These are phyloP conservation scores for Trifolium dubium DNA, from an alignment of 306 rosid species.

Conservation along the genomic window DNA sequence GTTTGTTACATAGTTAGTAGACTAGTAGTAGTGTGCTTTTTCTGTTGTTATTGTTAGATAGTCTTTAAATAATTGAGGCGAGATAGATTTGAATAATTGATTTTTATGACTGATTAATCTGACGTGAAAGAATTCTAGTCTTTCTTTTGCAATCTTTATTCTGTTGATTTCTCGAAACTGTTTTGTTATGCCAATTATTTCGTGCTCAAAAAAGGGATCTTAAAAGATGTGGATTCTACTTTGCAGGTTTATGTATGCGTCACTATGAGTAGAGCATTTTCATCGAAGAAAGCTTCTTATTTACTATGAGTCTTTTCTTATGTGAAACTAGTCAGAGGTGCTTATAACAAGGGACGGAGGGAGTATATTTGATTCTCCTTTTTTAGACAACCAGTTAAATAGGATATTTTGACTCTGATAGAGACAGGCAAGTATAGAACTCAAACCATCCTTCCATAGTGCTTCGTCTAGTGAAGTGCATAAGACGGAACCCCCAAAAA, in stretches of 20 bases:
- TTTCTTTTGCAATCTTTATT: background rate
- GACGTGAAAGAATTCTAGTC: background rate
- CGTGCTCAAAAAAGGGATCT: background rate
- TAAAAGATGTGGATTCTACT: slow-evolving; percentile 32
- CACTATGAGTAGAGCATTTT: slow-evolving; percentile 58
- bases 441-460: no score
- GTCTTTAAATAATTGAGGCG: background rate
- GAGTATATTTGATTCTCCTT: no score
- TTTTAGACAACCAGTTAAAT: no score
- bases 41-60: background rate
- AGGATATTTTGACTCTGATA: no score
- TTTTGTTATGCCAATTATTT: background rate
- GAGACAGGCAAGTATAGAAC: no score
- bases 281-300: slow-evolving; percentile 58
- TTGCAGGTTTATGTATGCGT: slow-evolving; percentile 11
- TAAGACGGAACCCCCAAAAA: no score
- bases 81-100: background rate
- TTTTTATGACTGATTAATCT: background rate
- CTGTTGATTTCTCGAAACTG: background rate
- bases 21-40: background rate
- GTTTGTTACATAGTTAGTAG: no score
- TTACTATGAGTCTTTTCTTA: background rate
- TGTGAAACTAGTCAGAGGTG: no score
- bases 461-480: no score
- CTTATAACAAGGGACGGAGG: no score